A percentile compares a stretch with the other conserved stretches of the same genome.
Conservation (phyloP, 2,329 filamentous ascomycete genomes). For the Passalora sequoiae region DNA sequence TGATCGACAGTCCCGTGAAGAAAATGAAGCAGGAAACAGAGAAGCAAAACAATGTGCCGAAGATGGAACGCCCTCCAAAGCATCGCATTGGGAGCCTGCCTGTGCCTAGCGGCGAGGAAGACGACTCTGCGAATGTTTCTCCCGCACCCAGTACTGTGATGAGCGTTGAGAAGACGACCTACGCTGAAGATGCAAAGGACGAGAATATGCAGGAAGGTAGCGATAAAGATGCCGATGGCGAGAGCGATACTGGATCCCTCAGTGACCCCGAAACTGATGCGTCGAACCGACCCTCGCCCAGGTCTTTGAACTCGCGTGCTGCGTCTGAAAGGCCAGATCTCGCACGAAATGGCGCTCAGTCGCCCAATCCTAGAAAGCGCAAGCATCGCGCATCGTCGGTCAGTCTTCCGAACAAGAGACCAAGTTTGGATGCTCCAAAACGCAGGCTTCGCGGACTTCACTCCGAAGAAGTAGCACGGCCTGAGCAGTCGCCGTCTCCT, state of each 20-base stretch:
- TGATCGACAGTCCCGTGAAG: conserved; percentile 43
- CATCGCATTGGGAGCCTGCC: conserved; percentile 31
- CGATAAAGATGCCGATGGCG: conserved; percentile 26
- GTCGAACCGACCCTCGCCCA: conserved; percentile 20
- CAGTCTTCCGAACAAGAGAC: conserved; percentile 31
- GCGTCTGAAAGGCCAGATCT: conserved; percentile 27
- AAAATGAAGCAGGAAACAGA: conserved; percentile 33
- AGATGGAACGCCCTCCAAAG: conserved; percentile 20
- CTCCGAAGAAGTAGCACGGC: conserved; percentile 24
- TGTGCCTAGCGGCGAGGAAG: conserved; percentile 29
- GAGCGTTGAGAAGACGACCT: conserved; percentile 21
- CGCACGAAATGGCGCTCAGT: conserved; percentile 20
- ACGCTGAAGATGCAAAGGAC: conserved; percentile 16
- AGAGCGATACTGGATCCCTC: conserved; percentile 8
- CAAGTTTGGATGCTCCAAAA: conserved; percentile 27
- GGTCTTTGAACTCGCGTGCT: conserved; percentile 27
- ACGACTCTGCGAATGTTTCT: conserved; percentile 27
- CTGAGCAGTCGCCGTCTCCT: conserved; percentile 55
- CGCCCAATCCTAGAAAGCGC: conserved; percentile 34
- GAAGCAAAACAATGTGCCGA: conserved; percentile 28
- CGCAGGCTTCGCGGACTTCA: conserved; percentile 26
- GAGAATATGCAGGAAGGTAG: conserved; percentile 20
- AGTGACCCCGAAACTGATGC: conserved; percentile 22
- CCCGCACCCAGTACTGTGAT: conserved; percentile 27
- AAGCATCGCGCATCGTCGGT: conserved; percentile 36